Base-by-base conservation (phyloP, 768 basidiomycete genomes). In the Punctularia strigosozonata region DNA sequence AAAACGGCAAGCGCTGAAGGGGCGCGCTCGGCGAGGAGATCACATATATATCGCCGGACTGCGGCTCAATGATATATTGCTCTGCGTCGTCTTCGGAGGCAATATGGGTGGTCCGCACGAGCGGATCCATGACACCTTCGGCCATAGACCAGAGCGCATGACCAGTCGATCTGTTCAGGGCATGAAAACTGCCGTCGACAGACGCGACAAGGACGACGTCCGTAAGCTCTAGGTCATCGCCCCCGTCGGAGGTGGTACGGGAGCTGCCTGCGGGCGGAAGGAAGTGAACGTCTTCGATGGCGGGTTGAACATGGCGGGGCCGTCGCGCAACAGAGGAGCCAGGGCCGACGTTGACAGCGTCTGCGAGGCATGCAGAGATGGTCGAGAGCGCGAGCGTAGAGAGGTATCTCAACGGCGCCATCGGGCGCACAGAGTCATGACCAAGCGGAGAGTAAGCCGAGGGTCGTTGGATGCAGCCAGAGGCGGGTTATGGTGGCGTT, bases 181-280 rank as follows among this genome's bases (percentile, higher is more conserved):
- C 95, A 64, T 97, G 92, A 24, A 99, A 79, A 42, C 80, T 88
- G 19, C 94, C 94, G 60, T 98, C 92, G 20, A 99, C 79, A 5
- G 90, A 90, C 1, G 91, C 87, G 8, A 94, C 73, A 14, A 99
- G 74, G 20, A 95, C 83, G 39, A 86, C 72, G 50, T 94, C 83
- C 43, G 90, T 58, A 8, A 94, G 62, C 36, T 80, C 69, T 15
- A 77, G 64, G 41, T 81, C 75, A 31, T 61, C 49, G 14, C 45
- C 43, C 21, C 48, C 43, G 6, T 46, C 19, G 14, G 38, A 41
- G 23, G 31, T 14, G 18, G 21, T 17, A 26, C 39, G 15, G 13
- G 40, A 22, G 22, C 42, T 40, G 10, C 38, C 44, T 5, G n/a
- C 30, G 3, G 49, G 43, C 25, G 49, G 41, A 13, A 44, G 39